Evolutionary conservation across 352 stramenopile genomes (phyloP).

Genomic region (Pythium rishiriense): DNA sequence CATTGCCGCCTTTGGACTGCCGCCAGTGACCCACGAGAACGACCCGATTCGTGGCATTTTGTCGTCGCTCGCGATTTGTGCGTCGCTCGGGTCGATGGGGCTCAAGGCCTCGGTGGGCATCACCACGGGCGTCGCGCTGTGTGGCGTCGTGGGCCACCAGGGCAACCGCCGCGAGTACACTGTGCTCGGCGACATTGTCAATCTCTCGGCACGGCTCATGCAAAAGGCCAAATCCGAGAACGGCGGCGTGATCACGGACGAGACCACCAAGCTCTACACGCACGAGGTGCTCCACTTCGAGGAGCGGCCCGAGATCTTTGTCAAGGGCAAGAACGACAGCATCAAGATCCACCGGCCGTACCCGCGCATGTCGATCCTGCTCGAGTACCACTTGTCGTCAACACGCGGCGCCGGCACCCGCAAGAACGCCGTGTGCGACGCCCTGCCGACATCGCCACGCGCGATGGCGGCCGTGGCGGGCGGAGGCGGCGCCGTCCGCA

Average conservation of each 20-base stretch:
- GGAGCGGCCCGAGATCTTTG: conserved; percentile 81
- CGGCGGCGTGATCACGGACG: conserved; percentile 89
- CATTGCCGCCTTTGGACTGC: conserved; percentile 92
- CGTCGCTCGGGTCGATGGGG: conserved; percentile 53
- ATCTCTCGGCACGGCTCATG: conserved; percentile 92
- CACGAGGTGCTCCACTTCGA: conserved; percentile 90
- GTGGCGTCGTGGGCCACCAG: conserved; percentile 90
- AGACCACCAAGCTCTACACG: conserved; percentile 80
- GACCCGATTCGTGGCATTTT: conserved; percentile 90
- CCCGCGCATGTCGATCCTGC: conserved; percentile 80
- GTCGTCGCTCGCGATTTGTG: conserved; percentile 83
- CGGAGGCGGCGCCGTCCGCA: conserved; percentile 12
- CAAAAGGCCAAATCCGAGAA: conserved; percentile 82
- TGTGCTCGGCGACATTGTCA: conserved; percentile 93
- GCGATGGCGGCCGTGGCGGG: neutral
- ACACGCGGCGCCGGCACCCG: conserved; percentile 14
- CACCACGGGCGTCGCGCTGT: conserved; percentile 91
- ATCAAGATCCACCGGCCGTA: conserved; percentile 89
- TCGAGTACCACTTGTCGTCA: conserved; percentile 70
- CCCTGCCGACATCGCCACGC: conserved; percentile 13
- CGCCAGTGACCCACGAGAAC: conserved; percentile 92
- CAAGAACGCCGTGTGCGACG: conserved; percentile 30
- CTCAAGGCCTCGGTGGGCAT: conserved; percentile 91
- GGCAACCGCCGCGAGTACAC: conserved; percentile 93
- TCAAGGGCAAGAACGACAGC: conserved; percentile 93